Base-by-base conservation (phyloP, 1,284 basidiomycete species). In the Cerrena zonata region DNA sequence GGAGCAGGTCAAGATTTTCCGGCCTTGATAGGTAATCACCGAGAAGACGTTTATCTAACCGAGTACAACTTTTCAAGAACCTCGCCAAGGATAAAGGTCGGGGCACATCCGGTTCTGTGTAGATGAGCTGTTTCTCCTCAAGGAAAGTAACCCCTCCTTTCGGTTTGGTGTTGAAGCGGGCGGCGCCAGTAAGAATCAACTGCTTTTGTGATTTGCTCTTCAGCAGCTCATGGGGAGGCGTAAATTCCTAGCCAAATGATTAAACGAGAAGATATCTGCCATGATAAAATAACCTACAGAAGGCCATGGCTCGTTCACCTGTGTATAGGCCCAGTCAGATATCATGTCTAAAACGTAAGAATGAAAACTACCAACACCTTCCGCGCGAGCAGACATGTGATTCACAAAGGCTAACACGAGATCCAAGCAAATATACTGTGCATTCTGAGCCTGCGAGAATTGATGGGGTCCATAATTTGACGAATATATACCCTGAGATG, bases 151-250 rank as follows among this genome's bases (percentile, higher is more conserved):
- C 68, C 0, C 94, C 96, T 39, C 80, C 77, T 70, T 96, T 98
- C 1, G 96, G 95, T 70, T 99, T 99, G n/a, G 78, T 71, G 64
- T 99, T 99, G 75, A 99, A 99, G 44, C 85, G 82, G 0, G 83
- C 74, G 1, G 93, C 91, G 5, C 93, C 95, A 1, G 85, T 80
- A 43, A 96, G 73, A 22, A 97, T 82, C 11, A 94, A 72, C 40
- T 87, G 86, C 69, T 99, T 99, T 61, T 82, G 84, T 0, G 87
- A 85, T 68, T 98, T 98, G 19, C 78, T 79, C 48, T 79, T 74
- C 38, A 82, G 72, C 26, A 98, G 77, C 15, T 77, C 73, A 4
- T 84, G 79, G 2, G 80, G 69, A 3, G 73, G 63, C 13, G 77
- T 75, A 51, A 77, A 82, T 37, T 70, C 63, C 84, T 89, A 45